Percentiles rank a stretch among this genome's conserved stretches.
Conservation (phyloP, 345 rosid genomes). For the Acer saccharum region DNA sequence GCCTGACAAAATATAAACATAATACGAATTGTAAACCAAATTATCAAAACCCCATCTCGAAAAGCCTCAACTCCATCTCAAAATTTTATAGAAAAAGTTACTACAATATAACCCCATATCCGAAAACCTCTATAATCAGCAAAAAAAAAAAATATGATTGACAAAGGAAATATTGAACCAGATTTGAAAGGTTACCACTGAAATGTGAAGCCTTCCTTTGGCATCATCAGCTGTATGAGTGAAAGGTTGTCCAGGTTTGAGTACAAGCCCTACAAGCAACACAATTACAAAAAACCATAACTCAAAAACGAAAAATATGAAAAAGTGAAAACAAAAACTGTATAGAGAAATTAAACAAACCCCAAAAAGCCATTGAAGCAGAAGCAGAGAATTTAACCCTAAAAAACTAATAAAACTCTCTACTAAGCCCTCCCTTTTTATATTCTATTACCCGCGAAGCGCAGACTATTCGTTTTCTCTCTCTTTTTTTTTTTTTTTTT, state of each 20-base stretch:
- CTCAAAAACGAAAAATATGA: background rate
- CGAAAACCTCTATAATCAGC: background rate
- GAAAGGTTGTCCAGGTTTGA: constrained; percentile 64
- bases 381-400: background rate
- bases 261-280: constrained; percentile 57
- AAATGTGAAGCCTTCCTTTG: constrained; percentile 60
- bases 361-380: constrained; percentile 16
- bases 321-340: background rate
- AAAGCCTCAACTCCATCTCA: too few species aligned
- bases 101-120: background rate
- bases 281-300: background rate
- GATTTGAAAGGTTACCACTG: constrained; percentile 46
- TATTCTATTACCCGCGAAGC: too few species aligned
- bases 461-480: too few species aligned
- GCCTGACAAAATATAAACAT: constrained; percentile 40
- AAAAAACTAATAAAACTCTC: too few species aligned
- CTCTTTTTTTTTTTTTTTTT: too few species aligned
- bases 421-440: too few species aligned
- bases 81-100: too few species aligned
- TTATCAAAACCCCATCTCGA: background rate
- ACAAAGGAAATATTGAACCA: background rate
- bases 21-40: background rate
- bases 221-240: constrained; percentile 33
- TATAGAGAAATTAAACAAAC: background rate
- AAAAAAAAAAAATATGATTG: background rate